Percentiles rank a stretch among this genome's conserved stretches.
Evolutionary conservation across 2,329 filamentous ascomycete genomes (phyloP).

Genomic region (Mycosphaerella sp.): DNA sequence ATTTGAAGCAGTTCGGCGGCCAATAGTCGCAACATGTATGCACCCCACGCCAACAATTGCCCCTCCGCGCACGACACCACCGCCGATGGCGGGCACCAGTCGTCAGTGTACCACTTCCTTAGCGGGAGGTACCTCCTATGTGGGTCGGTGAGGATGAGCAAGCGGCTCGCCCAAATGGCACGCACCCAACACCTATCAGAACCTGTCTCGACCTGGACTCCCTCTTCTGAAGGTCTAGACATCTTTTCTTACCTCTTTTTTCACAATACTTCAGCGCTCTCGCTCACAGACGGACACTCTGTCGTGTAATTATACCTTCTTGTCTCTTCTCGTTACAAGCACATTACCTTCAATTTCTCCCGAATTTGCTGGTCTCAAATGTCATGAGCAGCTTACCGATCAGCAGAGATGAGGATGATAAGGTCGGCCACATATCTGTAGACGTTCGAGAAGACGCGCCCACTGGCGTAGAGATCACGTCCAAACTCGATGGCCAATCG

Average conservation of each 20-base stretch:
- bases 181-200: slow-evolving; percentile 1
- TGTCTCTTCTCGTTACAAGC: neutral
- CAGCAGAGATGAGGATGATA: slow-evolving; percentile 3
- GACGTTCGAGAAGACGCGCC: neutral
- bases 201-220: slow-evolving; percentile 4
- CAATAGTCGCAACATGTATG: too few relatives aligned
- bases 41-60: slow-evolving; percentile 1
- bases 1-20: too few relatives aligned
- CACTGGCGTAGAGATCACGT: neutral
- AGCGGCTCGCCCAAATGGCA: neutral
- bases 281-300: neutral
- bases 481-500: neutral
- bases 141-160: slow-evolving; percentile 3
- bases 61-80: neutral
- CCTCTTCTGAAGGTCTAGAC: neutral
- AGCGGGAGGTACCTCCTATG: neutral
- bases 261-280: neutral
- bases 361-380: neutral
- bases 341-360: neutral
- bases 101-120: neutral
- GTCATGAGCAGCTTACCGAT: neutral
- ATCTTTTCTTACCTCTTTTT: neutral
- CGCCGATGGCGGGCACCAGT: slow-evolving; percentile 7
- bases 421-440: neutral
- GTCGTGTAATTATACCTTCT: neutral